Percentiles rank a stretch among this genome's conserved stretches.
phyloP scores from a whole-genome alignment of 768 basidiomycete genomes.

The Ramaria rubella region DNA sequence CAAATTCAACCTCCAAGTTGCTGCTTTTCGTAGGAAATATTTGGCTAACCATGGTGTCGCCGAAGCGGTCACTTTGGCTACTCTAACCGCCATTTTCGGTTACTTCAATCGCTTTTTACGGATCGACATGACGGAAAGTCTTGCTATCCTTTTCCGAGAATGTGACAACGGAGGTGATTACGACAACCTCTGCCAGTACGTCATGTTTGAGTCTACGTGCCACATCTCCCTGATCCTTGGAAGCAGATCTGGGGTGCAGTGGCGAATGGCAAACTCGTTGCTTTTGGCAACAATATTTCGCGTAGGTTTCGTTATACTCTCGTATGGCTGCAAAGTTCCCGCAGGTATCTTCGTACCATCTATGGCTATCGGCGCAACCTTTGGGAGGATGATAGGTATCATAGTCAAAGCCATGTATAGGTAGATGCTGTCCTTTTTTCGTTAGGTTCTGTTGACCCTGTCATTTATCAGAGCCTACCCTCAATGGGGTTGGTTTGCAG shows the following conservation, averaged over 20 bases:
- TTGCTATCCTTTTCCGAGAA: slow-evolving; percentile 92
- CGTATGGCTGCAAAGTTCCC: slow-evolving; percentile 95
- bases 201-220: slow-evolving; percentile 9
- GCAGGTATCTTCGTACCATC: slow-evolving; percentile 98
- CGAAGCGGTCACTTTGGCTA: slow-evolving; percentile 84
- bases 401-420: slow-evolving; percentile 88
- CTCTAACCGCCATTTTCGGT: slow-evolving; percentile 83
- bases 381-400: slow-evolving; percentile 96
- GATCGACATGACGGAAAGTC: slow-evolving; percentile 96
- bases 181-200: slow-evolving; percentile 92
- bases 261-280: slow-evolving; percentile 91
- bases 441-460: slow-evolving; percentile 1
- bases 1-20: slow-evolving; percentile 93
- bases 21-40: slow-evolving; percentile 90
- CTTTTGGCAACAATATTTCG: slow-evolving; percentile 88
- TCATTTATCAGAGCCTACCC: slow-evolving; percentile 63
- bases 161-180: slow-evolving; percentile 92
- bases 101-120: slow-evolving; percentile 93
- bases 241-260: slow-evolving; percentile 76
- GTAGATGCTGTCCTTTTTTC: slow-evolving; percentile 33
- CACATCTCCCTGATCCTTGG: not conserved
- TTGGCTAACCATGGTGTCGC: slow-evolving; percentile 75
- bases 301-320: slow-evolving; percentile 78
- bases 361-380: slow-evolving; percentile 97
- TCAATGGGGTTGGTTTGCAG: slow-evolving; percentile 78